Evolutionary conservation across 177 flowering plant species (phyloP).

Genomic region (Telopea speciosissima): DNA sequence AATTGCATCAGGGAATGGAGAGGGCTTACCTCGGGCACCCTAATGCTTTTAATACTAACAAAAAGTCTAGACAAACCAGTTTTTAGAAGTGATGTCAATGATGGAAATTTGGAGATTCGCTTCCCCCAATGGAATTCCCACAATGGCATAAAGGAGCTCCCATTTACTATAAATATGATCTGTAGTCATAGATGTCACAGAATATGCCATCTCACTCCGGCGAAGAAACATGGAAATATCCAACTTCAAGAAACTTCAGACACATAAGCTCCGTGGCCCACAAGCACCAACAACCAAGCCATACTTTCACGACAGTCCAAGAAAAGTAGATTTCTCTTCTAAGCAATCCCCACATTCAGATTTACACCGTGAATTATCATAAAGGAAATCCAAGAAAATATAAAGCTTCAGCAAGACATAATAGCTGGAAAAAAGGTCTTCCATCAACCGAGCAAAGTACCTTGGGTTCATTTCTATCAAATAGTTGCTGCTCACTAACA

Average conservation of each 20-base stretch:
- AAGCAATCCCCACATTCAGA: not conserved
- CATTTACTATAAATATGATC: not conserved
- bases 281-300: not conserved
- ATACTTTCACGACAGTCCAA: not conserved
- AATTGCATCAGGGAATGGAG: not conserved
- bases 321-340: not conserved
- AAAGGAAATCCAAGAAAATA: not conserved
- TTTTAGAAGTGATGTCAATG: not conserved
- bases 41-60: constrained; percentile 4
- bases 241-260: not conserved
- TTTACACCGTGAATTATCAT: not conserved
- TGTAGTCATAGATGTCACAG: not conserved
- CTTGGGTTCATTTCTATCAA: not conserved
- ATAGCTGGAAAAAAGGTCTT: not conserved
- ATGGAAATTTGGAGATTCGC: not conserved
- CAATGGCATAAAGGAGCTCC: not conserved
- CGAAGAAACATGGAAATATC: not conserved
- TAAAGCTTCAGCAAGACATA: not conserved
- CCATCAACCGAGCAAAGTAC: not conserved
- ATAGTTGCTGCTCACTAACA: not conserved
- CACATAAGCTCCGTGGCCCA: not conserved
- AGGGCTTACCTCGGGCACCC: constrained; percentile 10
- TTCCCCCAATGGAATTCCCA: not conserved
- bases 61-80: constrained; percentile 11
- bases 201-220: not conserved